These are phyloP conservation scores for Hypoxylon lienhwacheense DNA, from an alignment of 495 filamentous ascomycete species.

Conservation along the genomic window DNA sequence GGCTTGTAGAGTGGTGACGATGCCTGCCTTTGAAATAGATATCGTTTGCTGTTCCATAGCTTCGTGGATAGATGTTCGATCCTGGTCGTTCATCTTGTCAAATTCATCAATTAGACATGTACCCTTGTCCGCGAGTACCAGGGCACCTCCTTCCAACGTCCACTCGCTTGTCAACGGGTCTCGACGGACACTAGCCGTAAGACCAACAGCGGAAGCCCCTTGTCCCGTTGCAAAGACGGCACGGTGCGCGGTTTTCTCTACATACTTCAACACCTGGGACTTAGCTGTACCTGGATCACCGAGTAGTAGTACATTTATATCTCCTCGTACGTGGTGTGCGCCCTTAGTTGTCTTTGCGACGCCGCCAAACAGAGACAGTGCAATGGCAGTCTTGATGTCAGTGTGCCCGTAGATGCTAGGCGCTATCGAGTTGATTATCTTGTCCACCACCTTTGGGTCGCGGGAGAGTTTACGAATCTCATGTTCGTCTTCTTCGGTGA, in stretches of 20 bases:
- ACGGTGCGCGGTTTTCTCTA: constrained; percentile 95
- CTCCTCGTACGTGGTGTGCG: constrained; percentile 87
- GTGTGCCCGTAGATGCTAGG: constrained; percentile 96
- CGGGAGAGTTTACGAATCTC: constrained; percentile 82
- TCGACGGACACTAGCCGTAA: constrained; percentile 93
- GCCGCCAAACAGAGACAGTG: constrained; percentile 92
- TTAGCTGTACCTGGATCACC: constrained; percentile 99
- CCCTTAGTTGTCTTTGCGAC: constrained; percentile 89
- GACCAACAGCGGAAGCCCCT: constrained; percentile 95
- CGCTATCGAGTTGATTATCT: constrained; percentile 91
- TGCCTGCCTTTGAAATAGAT: constrained; percentile 98
- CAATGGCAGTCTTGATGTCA: constrained; percentile 97
- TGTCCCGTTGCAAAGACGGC: constrained; percentile 99
- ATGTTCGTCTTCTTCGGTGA: constrained; percentile 95
- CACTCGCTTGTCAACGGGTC: constrained; percentile 96
- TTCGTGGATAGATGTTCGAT: constrained; percentile 97
- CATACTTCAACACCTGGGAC: constrained; percentile 96
- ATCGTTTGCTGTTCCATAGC: constrained; percentile 99
- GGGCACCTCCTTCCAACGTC: constrained; percentile 95
- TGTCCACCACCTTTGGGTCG: constrained; percentile 92
- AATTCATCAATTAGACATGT: constrained; percentile 99
- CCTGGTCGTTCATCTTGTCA: constrained; percentile 99
- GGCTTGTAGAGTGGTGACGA: constrained; percentile 97
- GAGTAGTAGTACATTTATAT: constrained; percentile 97
- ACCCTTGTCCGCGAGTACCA: constrained; percentile 93